Evolutionary conservation across 2,329 filamentous ascomycete genomes (phyloP).

Genomic region (Penicillium sp.): DNA sequence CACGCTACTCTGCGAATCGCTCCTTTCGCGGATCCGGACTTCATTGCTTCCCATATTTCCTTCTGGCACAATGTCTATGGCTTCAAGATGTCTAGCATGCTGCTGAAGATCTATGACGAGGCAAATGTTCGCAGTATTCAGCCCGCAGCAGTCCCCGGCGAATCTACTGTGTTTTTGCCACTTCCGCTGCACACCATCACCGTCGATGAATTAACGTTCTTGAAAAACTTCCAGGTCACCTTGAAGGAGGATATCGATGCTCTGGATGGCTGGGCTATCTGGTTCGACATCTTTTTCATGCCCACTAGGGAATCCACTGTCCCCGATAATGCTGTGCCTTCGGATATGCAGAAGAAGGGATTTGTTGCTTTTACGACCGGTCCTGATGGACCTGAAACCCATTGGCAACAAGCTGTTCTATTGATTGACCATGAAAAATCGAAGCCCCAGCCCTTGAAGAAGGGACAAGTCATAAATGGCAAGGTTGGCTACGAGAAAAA

Average conservation of each 20-base stretch:
- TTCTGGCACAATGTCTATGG: slow-evolving; percentile 94
- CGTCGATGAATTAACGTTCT: slow-evolving; percentile 69
- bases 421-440: slow-evolving; percentile 57
- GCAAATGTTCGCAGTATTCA: slow-evolving; percentile 68
- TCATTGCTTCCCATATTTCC: slow-evolving; percentile 66
- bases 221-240: slow-evolving; percentile 58
- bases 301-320: slow-evolving; percentile 50
- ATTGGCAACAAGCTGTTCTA: slow-evolving; percentile 83
- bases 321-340: slow-evolving; percentile 51
- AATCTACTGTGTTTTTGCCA: slow-evolving; percentile 61
- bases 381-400: slow-evolving; percentile 67
- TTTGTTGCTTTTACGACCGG: slow-evolving; percentile 80
- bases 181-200: slow-evolving; percentile 70
- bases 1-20: slow-evolving; percentile 78
- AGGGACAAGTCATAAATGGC: slow-evolving; percentile 57
- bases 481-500: slow-evolving; percentile 65
- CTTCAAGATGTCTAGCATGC: slow-evolving; percentile 91
- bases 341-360: slow-evolving; percentile 59
- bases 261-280: slow-evolving; percentile 82
- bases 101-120: slow-evolving; percentile 72
- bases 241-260: slow-evolving; percentile 58
- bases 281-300: slow-evolving; percentile 92
- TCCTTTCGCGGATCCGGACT: slow-evolving; percentile 70
- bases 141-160: slow-evolving; percentile 49
- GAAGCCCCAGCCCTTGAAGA: slow-evolving; percentile 44